phyloP scores from a whole-genome alignment of 2,329 filamentous ascomycete genomes.

The Epichloe amarillans region DNA sequence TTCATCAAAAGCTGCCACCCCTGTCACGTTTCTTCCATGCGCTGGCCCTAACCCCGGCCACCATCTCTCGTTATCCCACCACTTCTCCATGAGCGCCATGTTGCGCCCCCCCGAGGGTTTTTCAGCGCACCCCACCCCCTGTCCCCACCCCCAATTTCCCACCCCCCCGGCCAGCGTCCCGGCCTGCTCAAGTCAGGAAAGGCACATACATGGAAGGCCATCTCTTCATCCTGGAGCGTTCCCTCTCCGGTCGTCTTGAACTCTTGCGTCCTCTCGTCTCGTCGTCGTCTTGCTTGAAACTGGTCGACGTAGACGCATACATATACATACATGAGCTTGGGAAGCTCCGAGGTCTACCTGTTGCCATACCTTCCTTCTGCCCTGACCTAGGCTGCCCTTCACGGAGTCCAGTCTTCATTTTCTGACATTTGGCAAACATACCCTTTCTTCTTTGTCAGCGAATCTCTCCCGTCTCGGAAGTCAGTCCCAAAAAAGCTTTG shows the following conservation, averaged over 20 bases:
- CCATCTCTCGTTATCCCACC: slow-evolving; percentile 11
- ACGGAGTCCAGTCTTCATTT: not conserved
- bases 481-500: not conserved
- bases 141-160: not conserved
- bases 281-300: not conserved
- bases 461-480: not conserved
- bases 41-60: slow-evolving; percentile 26
- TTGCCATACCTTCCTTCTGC: not conserved
- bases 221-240: not conserved
- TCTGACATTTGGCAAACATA: not conserved
- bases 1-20: slow-evolving; percentile 34
- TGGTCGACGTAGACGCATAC: not conserved
- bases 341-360: not conserved
- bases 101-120: not conserved
- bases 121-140: not conserved
- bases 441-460: not conserved
- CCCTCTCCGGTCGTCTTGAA: not conserved
- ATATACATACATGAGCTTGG: not conserved
- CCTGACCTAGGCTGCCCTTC: not conserved
- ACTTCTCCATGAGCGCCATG: slow-evolving; percentile 5
- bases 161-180: not conserved
- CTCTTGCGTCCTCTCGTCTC: slow-evolving; percentile 1
- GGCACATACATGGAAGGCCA: slow-evolving; percentile 5
- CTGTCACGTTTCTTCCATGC: slow-evolving; percentile 40
- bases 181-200: slow-evolving; percentile 7